Evolutionary conservation across 2,329 filamentous ascomycete species (phyloP).

Genomic region (Byssochlamys sp.): DNA sequence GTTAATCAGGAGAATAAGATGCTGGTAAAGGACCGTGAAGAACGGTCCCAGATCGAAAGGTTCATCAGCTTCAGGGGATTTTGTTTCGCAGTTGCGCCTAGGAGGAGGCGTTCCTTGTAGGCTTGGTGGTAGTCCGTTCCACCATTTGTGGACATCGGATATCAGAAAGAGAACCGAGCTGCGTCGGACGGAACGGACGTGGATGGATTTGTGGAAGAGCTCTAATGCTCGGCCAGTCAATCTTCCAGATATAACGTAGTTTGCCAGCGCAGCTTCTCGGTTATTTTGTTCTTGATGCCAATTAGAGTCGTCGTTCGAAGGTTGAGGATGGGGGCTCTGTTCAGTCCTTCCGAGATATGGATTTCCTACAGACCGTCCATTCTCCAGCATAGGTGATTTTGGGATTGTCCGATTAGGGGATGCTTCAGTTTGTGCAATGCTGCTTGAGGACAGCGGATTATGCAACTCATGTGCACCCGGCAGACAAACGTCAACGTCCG

Average conservation of each 20-base stretch:
- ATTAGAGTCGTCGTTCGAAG: neutral
- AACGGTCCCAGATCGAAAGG: slow-evolving; percentile 28
- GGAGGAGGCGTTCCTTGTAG: slow-evolving; percentile 13
- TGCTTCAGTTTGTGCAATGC: neutral
- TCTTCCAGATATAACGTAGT: slow-evolving; percentile 32
- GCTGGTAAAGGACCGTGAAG: slow-evolving; percentile 35
- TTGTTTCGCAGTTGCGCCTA: neutral
- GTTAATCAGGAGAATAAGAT: slow-evolving; percentile 31
- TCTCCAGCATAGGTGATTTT: neutral
- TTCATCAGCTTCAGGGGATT: slow-evolving; percentile 1
- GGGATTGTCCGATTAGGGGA: neutral
- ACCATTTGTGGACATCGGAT: slow-evolving; percentile 35
- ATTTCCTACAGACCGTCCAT: neutral
- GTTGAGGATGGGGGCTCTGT: neutral
- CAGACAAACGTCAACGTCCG: slow-evolving; percentile 38
- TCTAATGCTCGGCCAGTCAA: slow-evolving; percentile 32
- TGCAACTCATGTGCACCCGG: slow-evolving; percentile 34
- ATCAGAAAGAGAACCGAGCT: slow-evolving; percentile 29
- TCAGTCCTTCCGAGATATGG: neutral
- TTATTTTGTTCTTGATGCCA: slow-evolving; percentile 3
- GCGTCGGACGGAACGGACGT: slow-evolving; percentile 30
- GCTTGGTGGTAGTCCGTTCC: slow-evolving; percentile 29
- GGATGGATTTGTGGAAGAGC: slow-evolving; percentile 34
- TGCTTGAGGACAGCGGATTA: slow-evolving; percentile 14
- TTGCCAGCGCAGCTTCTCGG: slow-evolving; percentile 26